Conservation (phyloP, 192 early-diverging fungal species). For the Martensiomyces pterosporus region DNA sequence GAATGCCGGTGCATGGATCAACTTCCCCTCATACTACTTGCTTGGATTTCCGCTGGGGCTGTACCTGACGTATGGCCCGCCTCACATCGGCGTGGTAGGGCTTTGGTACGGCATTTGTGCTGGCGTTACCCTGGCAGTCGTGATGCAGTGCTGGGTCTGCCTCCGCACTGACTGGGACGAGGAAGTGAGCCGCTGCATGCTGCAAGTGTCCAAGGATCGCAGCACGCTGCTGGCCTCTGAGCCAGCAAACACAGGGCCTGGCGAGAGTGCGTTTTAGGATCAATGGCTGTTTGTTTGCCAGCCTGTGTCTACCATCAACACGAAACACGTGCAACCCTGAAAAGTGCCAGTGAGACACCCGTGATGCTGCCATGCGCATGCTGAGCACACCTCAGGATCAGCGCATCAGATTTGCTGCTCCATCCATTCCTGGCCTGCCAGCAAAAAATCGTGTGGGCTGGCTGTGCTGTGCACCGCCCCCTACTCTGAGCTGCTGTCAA, state of each 20-base stretch:
- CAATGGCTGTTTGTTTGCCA: too few species aligned
- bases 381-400: too few species aligned
- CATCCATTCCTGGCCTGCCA: too few species aligned
- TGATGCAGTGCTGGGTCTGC: slow-evolving; percentile 34
- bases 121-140: slow-evolving; percentile 30
- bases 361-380: too few species aligned
- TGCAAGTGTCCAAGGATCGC: slow-evolving; percentile 32
- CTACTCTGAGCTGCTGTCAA: too few species aligned
- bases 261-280: neutral
- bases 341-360: too few species aligned
- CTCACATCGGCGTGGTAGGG: slow-evolving; percentile 36
- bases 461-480: too few species aligned
- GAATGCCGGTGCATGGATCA: slow-evolving; percentile 52
- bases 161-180: slow-evolving; percentile 27
- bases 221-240: neutral
- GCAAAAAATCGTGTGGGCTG: too few species aligned
- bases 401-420: too few species aligned
- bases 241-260: neutral
- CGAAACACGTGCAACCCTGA: too few species aligned
- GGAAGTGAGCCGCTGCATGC: slow-evolving; percentile 37
- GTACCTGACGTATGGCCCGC: slow-evolving; percentile 47
- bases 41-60: slow-evolving; percentile 57
- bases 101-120: slow-evolving; percentile 48
- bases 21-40: slow-evolving; percentile 54
- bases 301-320: too few species aligned